phyloP scores from a whole-genome alignment of 805 yeast genomes.

The Yarrowia sp. region DNA sequence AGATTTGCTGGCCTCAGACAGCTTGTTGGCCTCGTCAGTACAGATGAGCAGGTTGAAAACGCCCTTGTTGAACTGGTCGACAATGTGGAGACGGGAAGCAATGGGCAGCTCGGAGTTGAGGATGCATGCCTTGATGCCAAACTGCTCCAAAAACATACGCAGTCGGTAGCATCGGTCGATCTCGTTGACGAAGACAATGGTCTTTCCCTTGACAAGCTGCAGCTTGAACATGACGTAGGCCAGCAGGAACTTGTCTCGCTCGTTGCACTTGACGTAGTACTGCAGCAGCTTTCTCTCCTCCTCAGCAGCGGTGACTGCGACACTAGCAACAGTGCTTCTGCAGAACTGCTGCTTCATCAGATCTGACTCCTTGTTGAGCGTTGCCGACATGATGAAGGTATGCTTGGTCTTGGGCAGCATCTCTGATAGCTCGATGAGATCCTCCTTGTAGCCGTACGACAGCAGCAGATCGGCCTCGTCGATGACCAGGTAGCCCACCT shows the following conservation, averaged over 20 bases:
- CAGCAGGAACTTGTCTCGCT: slow-evolving; percentile 85
- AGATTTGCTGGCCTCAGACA: slow-evolving; percentile 37
- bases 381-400: slow-evolving; percentile 94
- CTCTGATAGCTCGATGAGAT: slow-evolving; percentile 62
- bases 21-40: slow-evolving; percentile 80
- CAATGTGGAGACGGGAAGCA: slow-evolving; percentile 89
- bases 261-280: slow-evolving; percentile 80
- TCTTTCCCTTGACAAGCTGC: slow-evolving; percentile 83
- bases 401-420: slow-evolving; percentile 77
- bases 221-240: slow-evolving; percentile 91
- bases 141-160: slow-evolving; percentile 87
- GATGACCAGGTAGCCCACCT: slow-evolving; percentile 70
- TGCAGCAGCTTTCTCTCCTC: slow-evolving; percentile 58
- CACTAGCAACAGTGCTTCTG: slow-evolving; percentile 39
- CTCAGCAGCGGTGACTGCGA: slow-evolving; percentile 60
- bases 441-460: slow-evolving; percentile 89
- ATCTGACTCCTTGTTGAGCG: slow-evolving; percentile 81
- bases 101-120: slow-evolving; percentile 90
- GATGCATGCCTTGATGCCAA: slow-evolving; percentile 85
- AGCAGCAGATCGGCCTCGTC: slow-evolving; percentile 93
- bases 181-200: slow-evolving; percentile 85
- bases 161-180: slow-evolving; percentile 94
- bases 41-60: slow-evolving; percentile 86
- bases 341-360: slow-evolving; percentile 75
- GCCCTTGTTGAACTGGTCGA: slow-evolving; percentile 90